Evolutionary conservation across 306 rosid species (phyloP), one percentile per base, ranked within the genome.

Genomic region (Medicago lupulina): DNA sequence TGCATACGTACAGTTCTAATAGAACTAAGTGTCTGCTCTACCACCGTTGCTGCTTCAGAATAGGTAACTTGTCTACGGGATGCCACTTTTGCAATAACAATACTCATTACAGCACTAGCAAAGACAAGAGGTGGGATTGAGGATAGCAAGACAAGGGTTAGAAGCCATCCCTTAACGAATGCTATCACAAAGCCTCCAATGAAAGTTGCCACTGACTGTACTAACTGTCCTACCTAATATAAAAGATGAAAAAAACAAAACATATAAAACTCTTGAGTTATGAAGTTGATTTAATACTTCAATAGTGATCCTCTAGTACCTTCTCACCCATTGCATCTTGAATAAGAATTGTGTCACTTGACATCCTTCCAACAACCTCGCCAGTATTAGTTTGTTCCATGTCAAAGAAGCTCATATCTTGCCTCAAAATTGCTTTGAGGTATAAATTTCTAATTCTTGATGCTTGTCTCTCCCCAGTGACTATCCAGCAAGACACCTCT

Each of bases 241-340:
- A 17, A 19, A 53, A 40, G 12, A 13, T n/a, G 8, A 34, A 21
- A 67, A 34, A 23, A 34, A 25, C 36, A 12, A 78, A 40, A 47
- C 38, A 34, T 34, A 34, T 34, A 34, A 34, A 34, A 34, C 38
- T 34, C 1, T 34, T 5, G 7, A 34, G 38, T 25, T 39, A 25
- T 5, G 28, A 60, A 2, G 34, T 4, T 3, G 18, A 34, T 67
- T 74, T 39, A 14, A 21, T 77, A 47, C 1, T 62, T 23, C 21
- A 16, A 11, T 8, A 40, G 19, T 17, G 75, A 16, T 55, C 17
- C 16, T 39, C 50, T 13, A 5, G 34, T 84, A 93, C 98, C 93
- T 93, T 93, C 77, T 93, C 98, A 1, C 96, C 98, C 96, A 87
- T 84, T 70, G 98, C 97, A 36, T 87, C 97, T 87, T 91, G 98